Evolutionary conservation across 495 filamentous ascomycete species (phyloP).

Genomic region (Daldinia childiae): DNA sequence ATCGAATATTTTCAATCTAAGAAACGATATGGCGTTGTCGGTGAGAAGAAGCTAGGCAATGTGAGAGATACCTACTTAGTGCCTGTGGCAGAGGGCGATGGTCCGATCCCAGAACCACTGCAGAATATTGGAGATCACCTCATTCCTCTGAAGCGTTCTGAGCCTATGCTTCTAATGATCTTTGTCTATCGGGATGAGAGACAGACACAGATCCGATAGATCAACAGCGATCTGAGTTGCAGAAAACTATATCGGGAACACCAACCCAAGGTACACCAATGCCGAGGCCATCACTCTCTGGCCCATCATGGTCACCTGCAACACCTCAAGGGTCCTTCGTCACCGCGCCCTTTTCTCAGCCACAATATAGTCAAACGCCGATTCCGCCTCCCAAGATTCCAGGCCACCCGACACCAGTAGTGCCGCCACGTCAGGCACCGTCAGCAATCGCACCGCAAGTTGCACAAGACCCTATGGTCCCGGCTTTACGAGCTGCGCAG

Average conservation of each 20-base stretch:
- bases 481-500: conserved; percentile 45
- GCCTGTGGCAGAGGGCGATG: conserved; percentile 71
- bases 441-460: conserved; percentile 41
- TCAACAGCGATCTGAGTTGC: conserved; percentile 54
- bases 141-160: conserved; percentile 69
- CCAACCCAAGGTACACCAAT: conserved; percentile 40
- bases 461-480: conserved; percentile 44
- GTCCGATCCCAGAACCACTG: conserved; percentile 72
- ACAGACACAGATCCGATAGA: conserved; percentile 50
- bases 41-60: conserved; percentile 71
- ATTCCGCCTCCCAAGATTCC: conserved; percentile 47
- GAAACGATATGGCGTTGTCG: conserved; percentile 82
- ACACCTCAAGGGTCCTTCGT: conserved; percentile 55
- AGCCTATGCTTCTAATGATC: conserved; percentile 77
- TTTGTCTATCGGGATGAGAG: conserved; percentile 73
- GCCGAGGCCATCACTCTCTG: conserved; percentile 56
- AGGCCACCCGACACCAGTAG: conserved; percentile 33
- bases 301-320: conserved; percentile 59
- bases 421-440: conserved; percentile 27
- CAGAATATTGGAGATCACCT: conserved; percentile 77
- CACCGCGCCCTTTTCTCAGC: conserved; percentile 39
- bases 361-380: conserved; percentile 46
- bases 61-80: conserved; percentile 83
- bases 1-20: conserved; percentile 82
- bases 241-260: conserved; percentile 21